Percentiles rank a stretch among this genome's conserved stretches.
These are phyloP conservation scores for Galeopsis tetrahit DNA, from an alignment of 257 asterid species.

Conservation along the genomic window DNA sequence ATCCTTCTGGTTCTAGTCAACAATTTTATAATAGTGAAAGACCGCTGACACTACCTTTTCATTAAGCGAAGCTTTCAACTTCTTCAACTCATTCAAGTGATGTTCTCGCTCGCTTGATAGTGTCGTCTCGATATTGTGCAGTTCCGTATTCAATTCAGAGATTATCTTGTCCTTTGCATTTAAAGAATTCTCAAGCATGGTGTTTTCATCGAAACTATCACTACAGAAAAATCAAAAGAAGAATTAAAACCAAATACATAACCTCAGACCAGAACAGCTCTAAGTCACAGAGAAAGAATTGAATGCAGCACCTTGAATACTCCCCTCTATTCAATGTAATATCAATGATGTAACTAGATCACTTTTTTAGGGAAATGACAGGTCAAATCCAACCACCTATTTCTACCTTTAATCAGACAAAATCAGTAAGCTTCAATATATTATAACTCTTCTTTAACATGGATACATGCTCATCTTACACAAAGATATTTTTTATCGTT, in stretches of 20 bases:
- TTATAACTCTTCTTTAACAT: slow-evolving; percentile 5
- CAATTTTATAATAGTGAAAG: not conserved
- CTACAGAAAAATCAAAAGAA: slow-evolving; percentile 50
- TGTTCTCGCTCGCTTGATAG: slow-evolving; percentile 81
- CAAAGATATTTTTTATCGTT: not conserved
- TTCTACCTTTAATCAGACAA: slow-evolving; percentile 11
- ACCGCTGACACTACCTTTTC: slow-evolving; percentile 68
- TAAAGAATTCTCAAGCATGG: slow-evolving; percentile 87
- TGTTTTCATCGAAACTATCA: slow-evolving; percentile 69
- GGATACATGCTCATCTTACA: slow-evolving; percentile 1
- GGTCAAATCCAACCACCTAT: slow-evolving; percentile 1
- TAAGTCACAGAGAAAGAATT: slow-evolving; percentile 19
- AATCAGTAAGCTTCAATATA: slow-evolving; percentile 4
- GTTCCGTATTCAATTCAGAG: slow-evolving; percentile 90
- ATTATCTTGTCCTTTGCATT: slow-evolving; percentile 90
- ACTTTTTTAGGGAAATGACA: not conserved
- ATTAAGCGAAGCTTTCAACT: slow-evolving; percentile 67
- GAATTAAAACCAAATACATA: slow-evolving; percentile 14
- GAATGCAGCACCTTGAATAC: slow-evolving; percentile 4
- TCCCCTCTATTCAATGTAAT: not conserved
- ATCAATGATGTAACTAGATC: slow-evolving; percentile 6
- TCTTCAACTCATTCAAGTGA: slow-evolving; percentile 86
- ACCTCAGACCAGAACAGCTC: slow-evolving; percentile 22
- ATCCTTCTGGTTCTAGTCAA: no score
- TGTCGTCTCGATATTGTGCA: slow-evolving; percentile 85